Evolutionary conservation across 2,329 filamentous ascomycete genomes (phyloP), one percentile per base, ranked within the genome.

Genomic region (Xenosphaeropsis pyriputrescens): DNA sequence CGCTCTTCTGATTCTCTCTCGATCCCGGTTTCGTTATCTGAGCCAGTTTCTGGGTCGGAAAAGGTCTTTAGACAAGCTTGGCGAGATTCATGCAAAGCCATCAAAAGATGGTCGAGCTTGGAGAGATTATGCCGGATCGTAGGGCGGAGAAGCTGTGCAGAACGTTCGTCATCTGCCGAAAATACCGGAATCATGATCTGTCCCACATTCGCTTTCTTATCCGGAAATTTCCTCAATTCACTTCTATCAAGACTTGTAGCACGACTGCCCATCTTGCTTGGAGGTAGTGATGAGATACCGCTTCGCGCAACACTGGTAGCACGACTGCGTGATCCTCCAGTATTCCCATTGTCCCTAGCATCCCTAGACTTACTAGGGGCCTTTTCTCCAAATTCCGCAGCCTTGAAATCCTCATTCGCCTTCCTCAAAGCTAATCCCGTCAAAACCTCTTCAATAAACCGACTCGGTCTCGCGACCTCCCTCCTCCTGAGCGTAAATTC

Each of bases 81-180:
- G 29, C 79, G 70, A 1, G 72, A 67, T 41, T 77, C 72, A 51
- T 88, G 84, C 12, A 96, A 64, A 3, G 77, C 72, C 19, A 67
- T 63, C 5, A 94, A 67, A 1, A 89, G 66, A 5, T 63, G 56
- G 47, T 95, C 85, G 2, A 94, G 53, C 29, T 75, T 72, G 2
- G 65, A 59, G 7, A 94, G 63, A 13, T 88, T 69, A 45, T 84
- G 78, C n/a, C 77, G 67, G 9, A 82, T 68, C 0, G 73, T 68
- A 0, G 85, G 84, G 0, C 68, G 67, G 13, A 94, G 61, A 5
- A 93, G 62, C 2, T 58, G 54, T 41, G 68, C 63, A 0, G 84
- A 82, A 35, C 65, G 54, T 2, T 81, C 75, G 46, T 93, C 85
- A 47, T 93, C 79, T 2, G 74, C 68, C 6, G 80, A 69, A 5